Evolutionary conservation across 2,329 filamentous ascomycete species (phyloP), one percentile per base, ranked within the genome.

Genomic region (Fusarium palustre): DNA sequence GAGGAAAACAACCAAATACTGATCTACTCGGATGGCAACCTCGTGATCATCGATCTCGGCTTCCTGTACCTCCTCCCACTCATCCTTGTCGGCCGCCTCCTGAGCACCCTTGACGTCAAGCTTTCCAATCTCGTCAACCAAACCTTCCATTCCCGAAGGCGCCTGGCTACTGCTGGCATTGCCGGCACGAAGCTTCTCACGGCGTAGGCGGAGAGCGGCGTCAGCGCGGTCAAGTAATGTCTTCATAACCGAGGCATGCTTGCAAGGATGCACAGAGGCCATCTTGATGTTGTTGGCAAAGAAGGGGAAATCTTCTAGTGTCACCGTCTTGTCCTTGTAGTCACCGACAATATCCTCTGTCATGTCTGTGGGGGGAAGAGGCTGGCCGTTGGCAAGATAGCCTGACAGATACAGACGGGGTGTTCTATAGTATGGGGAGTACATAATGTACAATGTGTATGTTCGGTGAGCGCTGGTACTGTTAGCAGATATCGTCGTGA

Each of bases 391-490:
- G 28, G 92, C 87, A 15, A 89, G 84, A 80, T 98, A 98, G 75
- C 96, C 96, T 0, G 94, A 97, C 48, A 99, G 89, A 80, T 97
- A 99, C 75, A 98, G 88, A 34, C 96, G 93, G 0, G 96, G 96
- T 6, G 96, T 98, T 73, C 93, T 92, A 82, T 98, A 99, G 84
- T 97, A 97, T 38, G 94, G 92, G 7, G 94, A 93, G 83, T 99
- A 99, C 82, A 94, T 96, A 76, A 99, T 98, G 86, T 99, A 99
- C 71, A 99, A 91, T 45, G 92, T 97, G 81, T 99, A 99, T n/a
- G 93, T 97, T 72, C 96, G 92, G 53, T 92, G 87, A 55, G 92
- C 90, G 59, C 93, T 97, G 70, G 28, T 24, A 4, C 9, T 41
- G 38, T 59, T n/a, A 69, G 61, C 25, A 38, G n/a, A 28, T 31